Percentiles rank a stretch among this genome's conserved stretches.
These are phyloP conservation scores for Penicillium fuscoglaucum DNA, from an alignment of 2,329 filamentous ascomycete species.

Conservation along the genomic window DNA sequence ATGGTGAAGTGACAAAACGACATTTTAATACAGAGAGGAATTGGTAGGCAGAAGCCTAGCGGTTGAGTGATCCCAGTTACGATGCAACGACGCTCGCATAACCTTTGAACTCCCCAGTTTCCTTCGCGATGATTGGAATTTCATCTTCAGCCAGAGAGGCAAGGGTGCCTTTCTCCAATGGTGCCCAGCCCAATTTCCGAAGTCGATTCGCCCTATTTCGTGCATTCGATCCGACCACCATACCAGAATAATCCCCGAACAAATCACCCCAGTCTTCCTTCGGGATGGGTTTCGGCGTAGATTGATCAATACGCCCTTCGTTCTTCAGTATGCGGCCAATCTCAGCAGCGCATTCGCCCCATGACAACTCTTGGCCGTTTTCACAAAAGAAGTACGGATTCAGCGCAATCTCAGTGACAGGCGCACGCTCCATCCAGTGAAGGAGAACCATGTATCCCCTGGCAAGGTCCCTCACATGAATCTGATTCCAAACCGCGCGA, in stretches of 20 bases:
- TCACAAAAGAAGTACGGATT: slow-evolving; percentile 56
- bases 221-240: slow-evolving; percentile 9
- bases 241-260: background rate
- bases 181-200: slow-evolving; percentile 10
- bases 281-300: background rate
- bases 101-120: slow-evolving; percentile 5
- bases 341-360: slow-evolving; percentile 5
- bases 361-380: slow-evolving; percentile 8
- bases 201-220: slow-evolving; percentile 2
- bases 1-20: background rate
- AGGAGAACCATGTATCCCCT: slow-evolving; percentile 48
- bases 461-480: slow-evolving; percentile 53
- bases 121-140: slow-evolving; percentile 7
- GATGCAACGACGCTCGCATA: slow-evolving; percentile 5
- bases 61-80: background rate
- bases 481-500: slow-evolving; percentile 42
- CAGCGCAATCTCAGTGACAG: slow-evolving; percentile 33
- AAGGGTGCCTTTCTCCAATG: slow-evolving; percentile 7
- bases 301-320: background rate
- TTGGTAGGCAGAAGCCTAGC: background rate
- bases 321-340: background rate
- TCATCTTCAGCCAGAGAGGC: slow-evolving; percentile 7
- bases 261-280: background rate
- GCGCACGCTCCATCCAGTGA: slow-evolving; percentile 45
- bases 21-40: background rate